phyloP scores from a whole-genome alignment of 768 basidiomycete genomes.

The Boletus vinaceobasis region DNA sequence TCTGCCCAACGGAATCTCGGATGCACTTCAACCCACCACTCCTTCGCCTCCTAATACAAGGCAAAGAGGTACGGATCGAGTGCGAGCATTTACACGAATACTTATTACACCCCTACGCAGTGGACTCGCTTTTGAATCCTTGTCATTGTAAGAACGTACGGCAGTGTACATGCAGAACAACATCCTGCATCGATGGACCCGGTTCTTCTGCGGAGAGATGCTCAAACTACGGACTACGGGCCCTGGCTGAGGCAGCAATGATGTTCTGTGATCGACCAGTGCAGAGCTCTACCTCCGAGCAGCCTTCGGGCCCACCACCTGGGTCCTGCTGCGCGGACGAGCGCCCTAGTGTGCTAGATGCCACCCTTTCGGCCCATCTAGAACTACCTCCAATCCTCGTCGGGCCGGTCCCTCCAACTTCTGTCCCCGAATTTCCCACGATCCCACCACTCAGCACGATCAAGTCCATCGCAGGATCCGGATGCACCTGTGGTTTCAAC shows the following conservation, averaged over 20 bases:
- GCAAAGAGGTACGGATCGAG: constrained; percentile 43
- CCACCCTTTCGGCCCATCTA: constrained; percentile 25
- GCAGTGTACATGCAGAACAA: constrained; percentile 48
- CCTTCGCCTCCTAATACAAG: constrained; percentile 40
- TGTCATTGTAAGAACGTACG: constrained; percentile 56
- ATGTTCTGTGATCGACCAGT: constrained; percentile 16
- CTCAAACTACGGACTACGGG: constrained; percentile 25
- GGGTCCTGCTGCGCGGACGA: constrained; percentile 22
- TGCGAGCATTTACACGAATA: not conserved
- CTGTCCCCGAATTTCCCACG: constrained; percentile 44
- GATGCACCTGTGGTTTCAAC: constrained; percentile 66
- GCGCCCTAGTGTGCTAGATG: not conserved
- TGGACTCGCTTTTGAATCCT: constrained; percentile 60
- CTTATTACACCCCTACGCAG: constrained; percentile 32
- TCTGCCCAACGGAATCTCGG: constrained; percentile 70
- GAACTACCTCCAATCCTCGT: constrained; percentile 49
- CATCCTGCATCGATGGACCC: constrained; percentile 1
- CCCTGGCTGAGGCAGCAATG: constrained; percentile 38
- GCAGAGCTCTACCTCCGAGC: constrained; percentile 2
- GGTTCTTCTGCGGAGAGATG: constrained; percentile 1
- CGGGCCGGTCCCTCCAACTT: constrained; percentile 19
- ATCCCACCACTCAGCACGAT: constrained; percentile 63
- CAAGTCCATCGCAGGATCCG: constrained; percentile 58
- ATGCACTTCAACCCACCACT: constrained; percentile 37
- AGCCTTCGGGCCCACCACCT: constrained; percentile 6